A percentile compares a stretch with the other conserved stretches of the same genome.
Conservation (phyloP, 2,329 filamentous ascomycete genomes). For the Aspergillus costaricaensis region DNA sequence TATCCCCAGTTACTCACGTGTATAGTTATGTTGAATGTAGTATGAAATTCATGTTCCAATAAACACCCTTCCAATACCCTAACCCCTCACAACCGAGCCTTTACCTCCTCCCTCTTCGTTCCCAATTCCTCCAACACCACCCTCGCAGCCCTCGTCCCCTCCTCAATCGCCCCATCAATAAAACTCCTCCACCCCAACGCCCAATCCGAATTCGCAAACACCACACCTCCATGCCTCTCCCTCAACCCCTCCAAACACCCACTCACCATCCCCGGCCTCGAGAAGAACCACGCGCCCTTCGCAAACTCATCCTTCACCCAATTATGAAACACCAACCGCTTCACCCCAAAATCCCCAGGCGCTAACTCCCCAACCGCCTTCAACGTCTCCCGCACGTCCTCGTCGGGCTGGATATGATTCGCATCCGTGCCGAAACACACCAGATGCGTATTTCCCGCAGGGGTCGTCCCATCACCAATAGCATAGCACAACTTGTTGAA, state of each 20-base stretch:
- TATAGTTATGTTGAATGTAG: neutral
- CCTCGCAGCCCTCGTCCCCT: neutral
- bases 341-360: conserved; percentile 28
- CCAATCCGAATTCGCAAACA: conserved; percentile 47
- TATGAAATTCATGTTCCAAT: too few relatives aligned
- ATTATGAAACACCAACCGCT: conserved; percentile 46
- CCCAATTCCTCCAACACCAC: neutral
- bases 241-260: conserved; percentile 46
- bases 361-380: conserved; percentile 38
- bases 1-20: neutral
- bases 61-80: too few relatives aligned
- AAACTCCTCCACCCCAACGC: conserved; percentile 35
- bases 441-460: conserved; percentile 51
- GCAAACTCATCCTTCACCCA: conserved; percentile 53
- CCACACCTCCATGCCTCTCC: conserved; percentile 45
- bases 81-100: neutral
- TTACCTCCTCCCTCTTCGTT: neutral
- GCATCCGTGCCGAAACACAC: conserved; percentile 49
- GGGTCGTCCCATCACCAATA: conserved; percentile 50
- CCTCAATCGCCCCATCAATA: conserved; percentile 48
- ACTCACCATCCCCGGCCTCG: conserved; percentile 40
- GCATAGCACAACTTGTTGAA: conserved; percentile 48
- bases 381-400: conserved; percentile 39
- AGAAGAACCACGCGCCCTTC: conserved; percentile 50
- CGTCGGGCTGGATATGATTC: conserved; percentile 50